These are phyloP conservation scores for Tylopilus sp. DNA, from an alignment of 768 basidiomycete genomes.

Conservation along the genomic window DNA sequence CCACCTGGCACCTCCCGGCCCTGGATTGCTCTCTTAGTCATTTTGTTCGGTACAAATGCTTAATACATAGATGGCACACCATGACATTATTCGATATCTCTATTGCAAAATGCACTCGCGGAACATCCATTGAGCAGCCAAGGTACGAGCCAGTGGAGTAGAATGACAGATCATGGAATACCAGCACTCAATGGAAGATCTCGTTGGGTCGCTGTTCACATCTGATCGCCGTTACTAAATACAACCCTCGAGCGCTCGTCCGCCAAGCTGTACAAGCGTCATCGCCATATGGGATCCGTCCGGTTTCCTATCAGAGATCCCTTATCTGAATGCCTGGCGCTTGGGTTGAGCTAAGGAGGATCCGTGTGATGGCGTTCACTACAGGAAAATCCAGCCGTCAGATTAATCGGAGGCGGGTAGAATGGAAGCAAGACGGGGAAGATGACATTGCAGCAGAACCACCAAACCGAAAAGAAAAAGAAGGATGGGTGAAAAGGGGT, in stretches of 20 bases:
- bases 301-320: slow-evolving; percentile 49
- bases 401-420: slow-evolving; percentile 5
- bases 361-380: slow-evolving; percentile 78
- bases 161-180: slow-evolving; percentile 1
- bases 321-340: slow-evolving; percentile 89
- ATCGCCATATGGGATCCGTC: neutral
- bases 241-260: neutral
- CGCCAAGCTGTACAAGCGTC: slow-evolving; percentile 23
- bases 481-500: neutral
- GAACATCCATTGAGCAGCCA: neutral
- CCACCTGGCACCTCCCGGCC: neutral
- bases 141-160: neutral
- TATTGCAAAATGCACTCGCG: neutral
- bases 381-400: slow-evolving; percentile 6
- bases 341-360: slow-evolving; percentile 79
- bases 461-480: neutral
- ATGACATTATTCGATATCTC: slow-evolving; percentile 1
- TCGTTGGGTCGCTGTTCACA: slow-evolving; percentile 1
- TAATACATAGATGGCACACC: neutral
- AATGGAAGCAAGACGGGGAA: slow-evolving; percentile 4
- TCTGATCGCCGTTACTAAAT: slow-evolving; percentile 26
- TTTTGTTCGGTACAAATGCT: too few species aligned
- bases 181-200: neutral
- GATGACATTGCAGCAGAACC: neutral
- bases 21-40: too few species aligned